Conservation (phyloP, 2,329 filamentous ascomycete genomes). For the Didymella pomorum region DNA sequence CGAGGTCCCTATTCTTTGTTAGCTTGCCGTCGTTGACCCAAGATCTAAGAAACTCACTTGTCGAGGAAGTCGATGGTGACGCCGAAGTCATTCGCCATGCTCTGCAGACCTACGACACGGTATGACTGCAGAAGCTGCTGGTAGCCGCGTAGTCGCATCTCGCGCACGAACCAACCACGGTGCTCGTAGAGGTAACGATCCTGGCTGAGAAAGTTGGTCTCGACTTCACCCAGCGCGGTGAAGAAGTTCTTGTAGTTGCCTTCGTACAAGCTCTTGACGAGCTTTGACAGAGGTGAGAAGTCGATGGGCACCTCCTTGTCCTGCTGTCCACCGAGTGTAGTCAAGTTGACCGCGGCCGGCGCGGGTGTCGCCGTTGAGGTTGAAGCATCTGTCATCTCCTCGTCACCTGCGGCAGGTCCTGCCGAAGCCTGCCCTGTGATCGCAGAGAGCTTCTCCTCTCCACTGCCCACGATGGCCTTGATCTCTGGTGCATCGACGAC, state of each 20-base stretch:
- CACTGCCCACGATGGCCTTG: constrained; percentile 91
- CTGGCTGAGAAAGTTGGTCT: constrained; percentile 91
- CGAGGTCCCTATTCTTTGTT: constrained; percentile 73
- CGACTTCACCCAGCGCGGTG: constrained; percentile 83
- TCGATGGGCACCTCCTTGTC: constrained; percentile 85
- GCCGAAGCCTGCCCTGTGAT: constrained; percentile 82
- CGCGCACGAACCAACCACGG: constrained; percentile 94
- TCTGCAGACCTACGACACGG: constrained; percentile 92
- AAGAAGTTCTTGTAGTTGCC: constrained; percentile 97
- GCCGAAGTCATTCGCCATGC: constrained; percentile 97
- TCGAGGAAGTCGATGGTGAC: constrained; percentile 97
- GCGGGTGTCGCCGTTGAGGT: constrained; percentile 60
- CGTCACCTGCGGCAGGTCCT: constrained; percentile 78
- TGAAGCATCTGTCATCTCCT: constrained; percentile 71
- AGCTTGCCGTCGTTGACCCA: constrained; percentile 10
- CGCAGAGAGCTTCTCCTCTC: constrained; percentile 85
- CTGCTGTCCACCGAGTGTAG: constrained; percentile 80
- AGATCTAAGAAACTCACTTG: constrained; percentile 66
- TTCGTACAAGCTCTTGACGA: constrained; percentile 91
- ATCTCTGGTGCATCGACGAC: constrained; percentile 98
- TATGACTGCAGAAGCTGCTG: constrained; percentile 98
- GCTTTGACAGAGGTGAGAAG: constrained; percentile 84
- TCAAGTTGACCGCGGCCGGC: constrained; percentile 84
- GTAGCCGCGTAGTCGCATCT: constrained; percentile 97
- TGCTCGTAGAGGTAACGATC: constrained; percentile 97